A percentile compares a stretch with the other conserved stretches of the same genome.
Conservation (phyloP, 1,139 yeast genomes). For the Torulaspora pretoriensis region DNA sequence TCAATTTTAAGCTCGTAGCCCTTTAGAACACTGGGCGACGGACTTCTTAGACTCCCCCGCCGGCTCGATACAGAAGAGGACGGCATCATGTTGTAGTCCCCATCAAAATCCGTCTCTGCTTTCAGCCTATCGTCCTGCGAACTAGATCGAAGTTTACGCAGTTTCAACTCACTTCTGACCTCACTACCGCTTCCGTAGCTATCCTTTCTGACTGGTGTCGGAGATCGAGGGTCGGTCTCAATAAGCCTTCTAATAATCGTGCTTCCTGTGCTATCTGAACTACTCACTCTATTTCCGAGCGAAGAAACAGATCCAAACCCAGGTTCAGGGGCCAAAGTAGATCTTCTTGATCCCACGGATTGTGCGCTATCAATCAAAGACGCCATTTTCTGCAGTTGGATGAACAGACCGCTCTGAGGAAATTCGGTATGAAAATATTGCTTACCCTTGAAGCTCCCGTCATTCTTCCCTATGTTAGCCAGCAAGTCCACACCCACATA, state of each 20-base stretch:
- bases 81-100: slow-evolving; percentile 6
- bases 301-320: not conserved
- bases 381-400: slow-evolving; percentile 61
- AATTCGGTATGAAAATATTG: slow-evolving; percentile 58
- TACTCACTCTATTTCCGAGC: slow-evolving; percentile 8
- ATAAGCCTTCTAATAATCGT: slow-evolving; percentile 13
- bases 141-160: not conserved
- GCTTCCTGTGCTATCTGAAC: slow-evolving; percentile 18
- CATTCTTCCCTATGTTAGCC: slow-evolving; percentile 69
- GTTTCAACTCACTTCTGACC: not conserved
- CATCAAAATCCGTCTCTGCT: slow-evolving; percentile 3
- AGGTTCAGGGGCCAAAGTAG: slow-evolving; percentile 11
- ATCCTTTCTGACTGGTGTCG: slow-evolving; percentile 25
- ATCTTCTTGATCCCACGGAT: slow-evolving; percentile 17
- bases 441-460: slow-evolving; percentile 62
- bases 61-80: slow-evolving; percentile 5
- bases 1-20: slow-evolving; percentile 9
- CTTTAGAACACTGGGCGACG: not conserved
- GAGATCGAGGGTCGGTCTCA: slow-evolving; percentile 20
- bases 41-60: not conserved
- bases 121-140: not conserved
- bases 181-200: slow-evolving; percentile 10
- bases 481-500: slow-evolving; percentile 88
- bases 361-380: slow-evolving; percentile 24
- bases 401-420: slow-evolving; percentile 70